Evolutionary conservation across 169 alveolate genomes (phyloP), one percentile per base, ranked within the genome.

Genomic region (Eimeria praecox): DNA sequence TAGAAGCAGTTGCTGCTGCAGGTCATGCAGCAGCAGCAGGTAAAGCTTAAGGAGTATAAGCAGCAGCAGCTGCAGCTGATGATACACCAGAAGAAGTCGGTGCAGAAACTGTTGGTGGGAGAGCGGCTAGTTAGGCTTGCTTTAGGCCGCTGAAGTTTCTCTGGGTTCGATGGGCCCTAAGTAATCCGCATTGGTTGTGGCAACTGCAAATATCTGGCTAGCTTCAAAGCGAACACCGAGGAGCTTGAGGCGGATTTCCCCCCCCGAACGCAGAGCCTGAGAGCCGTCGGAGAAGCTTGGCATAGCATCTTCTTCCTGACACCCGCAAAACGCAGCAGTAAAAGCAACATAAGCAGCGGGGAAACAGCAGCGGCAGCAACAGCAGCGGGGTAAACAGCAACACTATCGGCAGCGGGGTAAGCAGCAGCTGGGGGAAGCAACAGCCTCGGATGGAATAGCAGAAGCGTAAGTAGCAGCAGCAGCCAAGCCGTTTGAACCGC

Each of bases 201-300:
- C 99, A 52, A 98, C 97, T 0, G 99, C 99, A 87, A 98, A 98
- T 96, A 98, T 95, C 69, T 98, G 98, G n/a, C 98, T 97, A 90
- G 97, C 96, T 77, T 98, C 99, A 83, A 97, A 98, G 46, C 98
- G 97, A 24, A 98, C 98, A 95, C 99, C 99, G 89, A 98, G 98
- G 40, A 98, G 97, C 92, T 98, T 96, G 96, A 98, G 97, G 52
- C 99, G 96, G 42, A 98, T 98, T 38, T 98, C 98, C 16, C 99
- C 97, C 73, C 98, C 98, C 38, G 98, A 97, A 66, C 97, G 97
- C 71, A 98, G 97, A 69, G 96, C 97, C 54, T 97, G 77, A n/a
- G 97, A 97, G 14, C 99, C 98, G 96, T 98, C 98, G 12, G 99
- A 89, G 96, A 97, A 98, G 64, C 99, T 97, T 24, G 99, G 98